Conservation (phyloP, 768 basidiomycete genomes). For the Pisolithus marmoratus region DNA sequence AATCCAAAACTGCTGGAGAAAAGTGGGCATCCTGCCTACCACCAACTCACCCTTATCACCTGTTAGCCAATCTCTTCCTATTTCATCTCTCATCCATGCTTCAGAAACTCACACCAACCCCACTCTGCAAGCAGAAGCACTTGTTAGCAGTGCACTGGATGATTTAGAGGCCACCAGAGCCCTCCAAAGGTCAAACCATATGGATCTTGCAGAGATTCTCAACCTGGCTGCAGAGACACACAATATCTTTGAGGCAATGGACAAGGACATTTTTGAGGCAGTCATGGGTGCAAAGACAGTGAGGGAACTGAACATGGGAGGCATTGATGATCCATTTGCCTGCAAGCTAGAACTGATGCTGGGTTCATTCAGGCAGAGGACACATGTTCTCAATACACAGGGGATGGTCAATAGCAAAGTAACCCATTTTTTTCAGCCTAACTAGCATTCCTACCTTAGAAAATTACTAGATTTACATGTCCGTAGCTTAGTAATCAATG, state of each 20-base stretch:
- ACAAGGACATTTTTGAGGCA: background rate
- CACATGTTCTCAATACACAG: conserved; percentile 7
- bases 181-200: background rate
- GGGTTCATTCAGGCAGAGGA: conserved; percentile 17
- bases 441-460: background rate
- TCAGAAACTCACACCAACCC: background rate
- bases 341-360: conserved; percentile 19
- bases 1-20: conserved; percentile 34
- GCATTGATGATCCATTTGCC: conserved; percentile 18
- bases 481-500: background rate
- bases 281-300: background rate
- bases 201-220: background rate
- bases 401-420: background rate
- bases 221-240: background rate
- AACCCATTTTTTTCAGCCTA: background rate
- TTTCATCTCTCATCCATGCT: background rate
- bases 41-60: too few species aligned
- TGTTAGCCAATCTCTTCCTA: background rate
- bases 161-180: background rate
- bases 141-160: background rate
- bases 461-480: background rate
- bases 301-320: conserved; percentile 7
- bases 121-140: background rate
- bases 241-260: conserved; percentile 1
- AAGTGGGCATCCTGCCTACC: conserved; percentile 29